These are phyloP conservation scores for Mortierella sp. DNA, from an alignment of 371 early-diverging fungal species.

Conservation along the genomic window DNA sequence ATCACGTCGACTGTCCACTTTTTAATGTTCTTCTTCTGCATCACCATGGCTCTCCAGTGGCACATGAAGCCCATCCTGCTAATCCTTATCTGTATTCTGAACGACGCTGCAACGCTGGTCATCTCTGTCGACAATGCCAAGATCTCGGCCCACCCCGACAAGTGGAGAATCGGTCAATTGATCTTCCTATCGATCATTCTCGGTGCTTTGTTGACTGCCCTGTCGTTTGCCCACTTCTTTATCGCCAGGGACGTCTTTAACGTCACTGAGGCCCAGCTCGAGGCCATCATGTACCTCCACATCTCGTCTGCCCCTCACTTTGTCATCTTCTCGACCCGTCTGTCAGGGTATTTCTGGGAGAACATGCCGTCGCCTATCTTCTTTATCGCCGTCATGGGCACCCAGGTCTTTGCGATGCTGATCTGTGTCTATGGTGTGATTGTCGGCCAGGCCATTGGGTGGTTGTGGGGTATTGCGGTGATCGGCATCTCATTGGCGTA, in stretches of 20 bases:
- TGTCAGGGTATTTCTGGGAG: slow-evolving; percentile 88
- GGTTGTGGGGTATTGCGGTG: slow-evolving; percentile 66
- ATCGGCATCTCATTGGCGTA: slow-evolving; percentile 70
- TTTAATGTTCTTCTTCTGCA: slow-evolving; percentile 88
- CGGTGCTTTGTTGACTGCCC: slow-evolving; percentile 72
- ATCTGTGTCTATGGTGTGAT: slow-evolving; percentile 82
- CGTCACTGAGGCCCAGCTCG: slow-evolving; percentile 50
- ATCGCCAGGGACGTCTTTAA: slow-evolving; percentile 42
- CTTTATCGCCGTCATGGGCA: slow-evolving; percentile 85
- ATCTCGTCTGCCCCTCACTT: slow-evolving; percentile 94
- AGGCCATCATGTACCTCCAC: slow-evolving; percentile 87
- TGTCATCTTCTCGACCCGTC: slow-evolving; percentile 94
- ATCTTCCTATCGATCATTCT: slow-evolving; percentile 77
- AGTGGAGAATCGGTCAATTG: slow-evolving; percentile 90
- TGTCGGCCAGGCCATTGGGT: slow-evolving; percentile 62
- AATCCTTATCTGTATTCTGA: slow-evolving; percentile 82
- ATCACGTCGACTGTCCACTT: slow-evolving; percentile 92
- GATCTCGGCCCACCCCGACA: slow-evolving; percentile 84
- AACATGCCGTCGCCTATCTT: slow-evolving; percentile 87
- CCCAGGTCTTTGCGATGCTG: slow-evolving; percentile 93
- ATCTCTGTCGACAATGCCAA: slow-evolving; percentile 88
- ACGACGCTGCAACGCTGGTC: slow-evolving; percentile 89
- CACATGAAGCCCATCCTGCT: slow-evolving; percentile 76
- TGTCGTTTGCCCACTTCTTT: slow-evolving; percentile 83
- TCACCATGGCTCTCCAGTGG: slow-evolving; percentile 78